These are phyloP conservation scores for Drosera capensis DNA, from an alignment of 148 eudicot species.

Conservation along the genomic window DNA sequence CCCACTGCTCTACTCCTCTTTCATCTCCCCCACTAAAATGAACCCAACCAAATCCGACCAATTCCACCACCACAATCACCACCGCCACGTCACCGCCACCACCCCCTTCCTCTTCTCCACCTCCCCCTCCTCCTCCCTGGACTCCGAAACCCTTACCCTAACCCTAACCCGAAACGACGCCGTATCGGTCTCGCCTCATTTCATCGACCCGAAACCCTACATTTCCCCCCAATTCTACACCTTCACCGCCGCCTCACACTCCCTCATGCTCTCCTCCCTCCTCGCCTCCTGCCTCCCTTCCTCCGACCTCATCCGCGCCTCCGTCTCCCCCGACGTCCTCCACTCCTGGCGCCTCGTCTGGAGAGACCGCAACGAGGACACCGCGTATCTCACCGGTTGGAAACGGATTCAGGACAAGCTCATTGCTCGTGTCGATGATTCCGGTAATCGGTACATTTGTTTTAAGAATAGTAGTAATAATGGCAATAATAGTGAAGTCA, in stretches of 20 bases:
- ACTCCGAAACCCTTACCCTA: not conserved
- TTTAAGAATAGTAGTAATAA: conserved; percentile 86
- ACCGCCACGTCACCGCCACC: not conserved
- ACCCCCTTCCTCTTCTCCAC: conserved; percentile 4
- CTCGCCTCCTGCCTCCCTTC: conserved; percentile 37
- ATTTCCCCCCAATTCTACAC: conserved; percentile 81
- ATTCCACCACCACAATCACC: not conserved
- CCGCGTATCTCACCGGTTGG: conserved; percentile 88
- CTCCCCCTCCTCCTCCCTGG: conserved; percentile 2
- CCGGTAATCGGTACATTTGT: conserved; percentile 45
- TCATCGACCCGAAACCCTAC: conserved; percentile 58
- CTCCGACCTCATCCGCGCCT: conserved; percentile 57
- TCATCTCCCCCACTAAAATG: conserved; percentile 10
- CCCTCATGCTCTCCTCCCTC: conserved; percentile 51
- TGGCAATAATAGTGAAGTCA: too few relatives aligned
- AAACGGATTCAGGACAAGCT: conserved; percentile 91
- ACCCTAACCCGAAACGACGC: conserved; percentile 4
- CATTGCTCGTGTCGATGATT: conserved; percentile 17
- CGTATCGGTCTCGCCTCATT: too few relatives aligned
- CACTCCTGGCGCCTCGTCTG: conserved; percentile 78
- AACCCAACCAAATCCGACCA: conserved; percentile 48
- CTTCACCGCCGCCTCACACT: conserved; percentile 55
- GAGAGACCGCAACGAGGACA: conserved; percentile 93
- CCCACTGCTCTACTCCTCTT: not conserved
- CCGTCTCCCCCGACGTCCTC: conserved; percentile 43